Evolutionary conservation across 75 land plant species (phyloP).

Genomic region (Pinus tabuliformis): DNA sequence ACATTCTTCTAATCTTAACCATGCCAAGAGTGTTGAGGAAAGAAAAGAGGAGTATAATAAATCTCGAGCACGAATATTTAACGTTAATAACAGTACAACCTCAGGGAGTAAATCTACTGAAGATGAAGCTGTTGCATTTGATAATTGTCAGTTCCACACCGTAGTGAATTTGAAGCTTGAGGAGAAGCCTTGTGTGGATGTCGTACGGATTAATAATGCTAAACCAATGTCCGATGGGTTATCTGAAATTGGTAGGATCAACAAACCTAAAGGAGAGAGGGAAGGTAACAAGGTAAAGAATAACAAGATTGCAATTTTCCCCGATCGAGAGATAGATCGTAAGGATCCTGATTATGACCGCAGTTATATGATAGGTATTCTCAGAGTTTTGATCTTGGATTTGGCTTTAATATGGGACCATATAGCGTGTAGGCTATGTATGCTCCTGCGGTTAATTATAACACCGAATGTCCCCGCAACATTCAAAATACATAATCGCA

Average conservation of each 20-base stretch:
- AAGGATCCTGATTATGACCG: slow-evolving; percentile 98
- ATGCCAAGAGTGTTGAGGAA: slow-evolving; percentile 86
- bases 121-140: slow-evolving; percentile 8
- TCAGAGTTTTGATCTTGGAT: slow-evolving; percentile 99
- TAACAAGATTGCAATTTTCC: slow-evolving; percentile 88
- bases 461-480: slow-evolving; percentile 98
- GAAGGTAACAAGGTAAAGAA: slow-evolving; percentile 51
- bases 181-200: slow-evolving; percentile 30
- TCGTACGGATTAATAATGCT: slow-evolving; percentile 13
- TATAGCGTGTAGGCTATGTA: slow-evolving; percentile 87
- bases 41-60: slow-evolving; percentile 93
- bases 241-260: slow-evolving; percentile 29
- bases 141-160: slow-evolving; percentile 22
- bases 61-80: slow-evolving; percentile 88
- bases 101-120: slow-evolving; percentile 21
- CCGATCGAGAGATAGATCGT: slow-evolving; percentile 87
- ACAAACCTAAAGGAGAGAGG: slow-evolving; percentile 47
- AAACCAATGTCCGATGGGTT: slow-evolving; percentile 38
- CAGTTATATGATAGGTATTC: slow-evolving; percentile 87
- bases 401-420: slow-evolving; percentile 85
- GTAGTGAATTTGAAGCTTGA: slow-evolving; percentile 18
- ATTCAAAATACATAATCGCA: too few relatives aligned
- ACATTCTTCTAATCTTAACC: slow-evolving; percentile 35
- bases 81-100: slow-evolving; percentile 7
- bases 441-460: slow-evolving; percentile 86